Evolutionary conservation across 2,329 filamentous ascomycete genomes (phyloP).

Genomic region (Zymoseptoria brevis): DNA sequence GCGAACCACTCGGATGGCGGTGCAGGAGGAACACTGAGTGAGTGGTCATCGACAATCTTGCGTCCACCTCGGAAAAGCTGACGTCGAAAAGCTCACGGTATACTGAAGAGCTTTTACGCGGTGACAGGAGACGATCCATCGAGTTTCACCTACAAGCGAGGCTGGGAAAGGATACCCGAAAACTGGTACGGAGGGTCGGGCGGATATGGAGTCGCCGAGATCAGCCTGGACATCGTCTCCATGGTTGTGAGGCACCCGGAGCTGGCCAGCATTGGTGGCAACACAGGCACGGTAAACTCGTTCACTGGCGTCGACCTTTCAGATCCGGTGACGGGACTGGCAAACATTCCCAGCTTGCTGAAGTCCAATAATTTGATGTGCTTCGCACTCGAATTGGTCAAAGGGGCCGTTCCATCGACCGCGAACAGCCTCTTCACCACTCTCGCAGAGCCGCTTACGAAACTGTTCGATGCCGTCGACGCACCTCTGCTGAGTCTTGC

Average conservation of each 20-base stretch:
- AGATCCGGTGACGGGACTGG: constrained; percentile 33
- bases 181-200: constrained; percentile 17
- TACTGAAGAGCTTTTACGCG: constrained; percentile 18
- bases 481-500: constrained; percentile 7
- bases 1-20: constrained; percentile 26
- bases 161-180: constrained; percentile 8
- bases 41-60: constrained; percentile 11
- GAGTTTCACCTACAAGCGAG: constrained; percentile 12
- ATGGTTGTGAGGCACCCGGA: constrained; percentile 8
- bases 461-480: constrained; percentile 4
- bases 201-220: constrained; percentile 6
- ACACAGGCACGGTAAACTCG: constrained; percentile 15
- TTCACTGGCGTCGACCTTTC: constrained; percentile 17
- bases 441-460: constrained; percentile 5
- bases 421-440: constrained; percentile 22
- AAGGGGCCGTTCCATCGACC: constrained; percentile 27
- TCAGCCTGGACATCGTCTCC: constrained; percentile 7
- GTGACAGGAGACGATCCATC: constrained; percentile 2
- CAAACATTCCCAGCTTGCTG: constrained; percentile 27
- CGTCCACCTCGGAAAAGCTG: not conserved
- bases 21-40: constrained; percentile 24
- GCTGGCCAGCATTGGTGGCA: constrained; percentile 13
- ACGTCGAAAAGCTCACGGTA: constrained; percentile 4
- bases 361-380: constrained; percentile 6
- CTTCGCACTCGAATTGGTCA: constrained; percentile 19